phyloP scores from a whole-genome alignment of 352 stramenopile genomes.

The Pythium apleroticum region DNA sequence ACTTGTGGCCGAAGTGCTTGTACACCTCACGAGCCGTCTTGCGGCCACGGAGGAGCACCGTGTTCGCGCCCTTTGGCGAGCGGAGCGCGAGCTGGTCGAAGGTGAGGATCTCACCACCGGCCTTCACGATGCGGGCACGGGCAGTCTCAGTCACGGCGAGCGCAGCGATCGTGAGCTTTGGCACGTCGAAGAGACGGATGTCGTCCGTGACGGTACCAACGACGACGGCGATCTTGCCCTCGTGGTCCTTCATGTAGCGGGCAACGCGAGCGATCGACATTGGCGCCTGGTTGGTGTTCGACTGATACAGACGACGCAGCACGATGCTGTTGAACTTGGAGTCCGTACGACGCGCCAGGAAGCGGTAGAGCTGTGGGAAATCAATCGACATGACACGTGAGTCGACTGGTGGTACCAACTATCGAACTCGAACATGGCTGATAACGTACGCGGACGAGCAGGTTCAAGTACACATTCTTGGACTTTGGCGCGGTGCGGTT shows the following conservation, averaged over 20 bases:
- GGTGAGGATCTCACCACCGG: conserved; percentile 98
- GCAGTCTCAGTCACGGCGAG: conserved; percentile 98
- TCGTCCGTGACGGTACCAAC: conserved; percentile 99
- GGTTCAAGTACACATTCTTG: conserved; percentile 99
- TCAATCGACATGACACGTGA: background rate
- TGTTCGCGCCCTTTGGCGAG: conserved; percentile 97
- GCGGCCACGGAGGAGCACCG: conserved; percentile 97
- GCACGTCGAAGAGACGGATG: conserved; percentile 96
- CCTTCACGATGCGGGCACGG: conserved; percentile 96
- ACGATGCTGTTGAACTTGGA: conserved; percentile 99
- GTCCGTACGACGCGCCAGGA: conserved; percentile 97
- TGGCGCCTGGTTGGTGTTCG: conserved; percentile 98
- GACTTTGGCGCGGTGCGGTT: conserved; percentile 97
- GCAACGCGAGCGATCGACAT: conserved; percentile 96
- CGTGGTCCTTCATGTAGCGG: conserved; percentile 99
- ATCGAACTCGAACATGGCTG: background rate
- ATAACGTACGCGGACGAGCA: conserved; percentile 92
- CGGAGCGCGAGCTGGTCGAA: conserved; percentile 99
- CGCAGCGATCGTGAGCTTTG: conserved; percentile 96
- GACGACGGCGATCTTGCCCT: conserved; percentile 98
- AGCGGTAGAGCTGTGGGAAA: conserved; percentile 89
- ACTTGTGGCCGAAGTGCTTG: conserved; percentile 98
- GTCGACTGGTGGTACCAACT: background rate
- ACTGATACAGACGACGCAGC: conserved; percentile 99
- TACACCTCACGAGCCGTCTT: conserved; percentile 97